Base-by-base conservation (phyloP, 352 stramenopile genomes). In the Phytophthora fragariaefolia region DNA sequence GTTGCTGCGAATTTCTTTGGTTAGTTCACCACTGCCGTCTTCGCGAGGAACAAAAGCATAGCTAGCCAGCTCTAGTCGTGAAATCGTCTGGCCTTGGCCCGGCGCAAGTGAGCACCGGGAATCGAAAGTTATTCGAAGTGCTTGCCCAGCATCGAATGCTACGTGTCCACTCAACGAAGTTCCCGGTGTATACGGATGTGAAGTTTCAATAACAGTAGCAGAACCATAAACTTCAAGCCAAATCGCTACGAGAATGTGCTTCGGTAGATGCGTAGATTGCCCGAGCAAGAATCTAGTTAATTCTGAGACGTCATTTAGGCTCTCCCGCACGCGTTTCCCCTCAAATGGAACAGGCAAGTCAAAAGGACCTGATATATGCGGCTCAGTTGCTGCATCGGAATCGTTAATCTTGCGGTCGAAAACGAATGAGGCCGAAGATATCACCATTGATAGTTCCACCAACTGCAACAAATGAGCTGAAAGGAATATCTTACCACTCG, bases 161-260 rank as follows among this genome's bases (percentile, higher is more conserved):
- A 93, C 57, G 0, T 52, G 59, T 1, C 82, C 84, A 28, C 34
- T 63, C 8, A 88, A 51, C 27, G 65, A 57, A 0, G 43, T 66
- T 2, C 67, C 65, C 4, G 54, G 24, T 3, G 66, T 24, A 50
- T 92, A 95, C 58, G 87, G 87, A 32, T 95, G 87, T 0, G 63
- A 56, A 0, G 71, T 91, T 50, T 96, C 84, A 13, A 96, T 76
- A 13, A 91, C 77, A 10, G 52, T 69, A 4, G 73, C 73, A 10
- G 75, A 77, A 18, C 87, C 87, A 50, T 89, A 92, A n/a, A 90
- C 80, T 22, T 94, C 87, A 3, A 96, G 59, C 87, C 87, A 96
- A 28, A 94, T 86, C 13, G 84, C 67, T 32, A 83, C 65, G 15
- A 94, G 53, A 2, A 92, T 67, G 56, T 91, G 81, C 12, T 81